Conservation (phyloP, 1,284 basidiomycete genomes). For the Schizophyllum amplum region DNA sequence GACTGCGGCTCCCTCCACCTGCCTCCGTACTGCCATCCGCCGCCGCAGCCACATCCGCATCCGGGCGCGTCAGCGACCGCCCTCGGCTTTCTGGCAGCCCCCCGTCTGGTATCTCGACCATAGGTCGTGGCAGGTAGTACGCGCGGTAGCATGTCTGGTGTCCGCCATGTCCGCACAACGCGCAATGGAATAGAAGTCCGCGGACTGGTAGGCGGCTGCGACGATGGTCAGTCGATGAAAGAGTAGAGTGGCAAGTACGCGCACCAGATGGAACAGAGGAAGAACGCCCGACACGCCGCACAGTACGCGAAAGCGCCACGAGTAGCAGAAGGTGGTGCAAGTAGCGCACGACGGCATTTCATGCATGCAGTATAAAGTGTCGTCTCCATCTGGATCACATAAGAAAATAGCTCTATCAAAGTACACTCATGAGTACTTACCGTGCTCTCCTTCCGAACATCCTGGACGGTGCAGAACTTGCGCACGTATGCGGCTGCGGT, state of each 20-base stretch:
- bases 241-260: constrained; percentile 15
- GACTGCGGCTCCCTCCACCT: constrained; percentile 3
- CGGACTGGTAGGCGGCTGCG: constrained; percentile 65
- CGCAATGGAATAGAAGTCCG: constrained; percentile 59
- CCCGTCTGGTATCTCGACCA: constrained; percentile 34
- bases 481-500: constrained; percentile 63
- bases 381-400: constrained; percentile 46
- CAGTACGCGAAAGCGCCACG: constrained; percentile 46
- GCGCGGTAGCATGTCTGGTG: constrained; percentile 65
- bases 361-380: constrained; percentile 60
- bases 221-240: constrained; percentile 5
- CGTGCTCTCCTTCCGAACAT: constrained; percentile 40
- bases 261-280: constrained; percentile 66
- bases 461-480: constrained; percentile 46
- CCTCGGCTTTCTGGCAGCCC: constrained; percentile 13
- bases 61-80: constrained; percentile 14
- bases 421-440: constrained; percentile 26
- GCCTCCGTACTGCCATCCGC: constrained; percentile 1
- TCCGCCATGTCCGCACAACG: constrained; percentile 68
- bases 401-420: constrained; percentile 2
- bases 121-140: constrained; percentile 50
- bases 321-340: constrained; percentile 26
- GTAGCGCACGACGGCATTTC: constrained; percentile 53
- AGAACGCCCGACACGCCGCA: constrained; percentile 37
- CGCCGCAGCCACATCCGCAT: constrained; percentile 15